Conservation (phyloP, 345 rosid species). For the Boechera stricta region DNA sequence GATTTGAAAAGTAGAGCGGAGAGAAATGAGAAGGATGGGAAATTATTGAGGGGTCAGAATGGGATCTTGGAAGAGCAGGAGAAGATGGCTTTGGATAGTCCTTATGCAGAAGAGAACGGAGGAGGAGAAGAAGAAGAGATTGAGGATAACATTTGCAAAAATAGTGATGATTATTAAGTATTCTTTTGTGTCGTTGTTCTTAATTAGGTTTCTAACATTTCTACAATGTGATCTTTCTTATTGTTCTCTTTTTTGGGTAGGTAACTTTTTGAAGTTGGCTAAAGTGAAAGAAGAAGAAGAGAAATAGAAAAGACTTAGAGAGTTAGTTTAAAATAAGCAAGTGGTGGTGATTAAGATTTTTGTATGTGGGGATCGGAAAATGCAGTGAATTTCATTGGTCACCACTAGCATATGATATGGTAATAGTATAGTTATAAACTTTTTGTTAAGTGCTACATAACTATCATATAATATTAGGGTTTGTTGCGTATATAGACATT, state of each 20-base stretch:
- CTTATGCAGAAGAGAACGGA: background rate
- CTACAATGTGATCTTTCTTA: constrained; percentile 4
- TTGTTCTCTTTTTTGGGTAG: constrained; percentile 2
- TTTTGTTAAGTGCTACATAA: no score
- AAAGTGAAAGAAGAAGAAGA: constrained; percentile 11
- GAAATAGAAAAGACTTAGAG: background rate
- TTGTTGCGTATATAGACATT: no score
- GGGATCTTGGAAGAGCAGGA: constrained; percentile 26
- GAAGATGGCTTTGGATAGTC: constrained; percentile 36
- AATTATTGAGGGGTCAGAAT: background rate
- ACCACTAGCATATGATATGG: constrained; percentile 14
- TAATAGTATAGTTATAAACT: constrained; percentile 6
- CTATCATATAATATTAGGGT: background rate
- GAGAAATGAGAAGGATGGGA: constrained; percentile 19
- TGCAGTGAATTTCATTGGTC: constrained; percentile 14
- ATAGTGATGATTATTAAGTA: constrained; percentile 23
- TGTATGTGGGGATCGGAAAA: constrained; percentile 8
- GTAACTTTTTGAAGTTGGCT: constrained; percentile 8
- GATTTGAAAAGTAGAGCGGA: constrained; percentile 24
- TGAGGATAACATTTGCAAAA: constrained; percentile 39
- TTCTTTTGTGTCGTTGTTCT: constrained; percentile 5
- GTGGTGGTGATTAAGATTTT: constrained; percentile 12
- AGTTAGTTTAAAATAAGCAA: constrained; percentile 1
- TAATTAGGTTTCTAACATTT: background rate
- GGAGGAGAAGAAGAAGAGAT: constrained; percentile 17